Base-by-base conservation (phyloP, 2,329 filamentous ascomycete genomes). In the Nothophoma quercina region DNA sequence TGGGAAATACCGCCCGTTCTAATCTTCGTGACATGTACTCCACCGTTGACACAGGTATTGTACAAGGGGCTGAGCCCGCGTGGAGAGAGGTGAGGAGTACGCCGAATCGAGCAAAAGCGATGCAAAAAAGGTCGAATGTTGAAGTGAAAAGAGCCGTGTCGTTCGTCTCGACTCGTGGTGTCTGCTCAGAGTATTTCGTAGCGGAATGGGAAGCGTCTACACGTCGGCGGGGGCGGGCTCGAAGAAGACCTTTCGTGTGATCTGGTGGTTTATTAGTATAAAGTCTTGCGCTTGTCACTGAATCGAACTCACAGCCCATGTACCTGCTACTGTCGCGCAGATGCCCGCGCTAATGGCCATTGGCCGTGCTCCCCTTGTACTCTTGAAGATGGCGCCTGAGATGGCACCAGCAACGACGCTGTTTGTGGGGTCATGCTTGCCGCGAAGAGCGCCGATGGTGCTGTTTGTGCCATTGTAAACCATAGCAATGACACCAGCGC, bases 331-430 rank as follows among this genome's bases (percentile, higher is more conserved):
- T 33, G 87, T 85, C 45, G 88, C 95, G 53, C 98, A 93, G 62
- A 99, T 88, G 65, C 88, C 91, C 59, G 92, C 90, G 28, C 93
- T 96, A 68, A 98, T 95, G 80, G 95, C 82, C 93, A 98, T 98
- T 26, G 92, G 93, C 76, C 90, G 85, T 56, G 95, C 59, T 5
- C 95, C 95, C 69, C 90, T 85, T 40, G 96, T 98, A 75, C 93
- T 96, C 83, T 97, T 98, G 80, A 99, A 99, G 12, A 99, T 74
- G 83, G 93, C 93, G 52, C 95, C 95, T 70, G 92, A 96, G 64
- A 99, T 75, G 1, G 83, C 89, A 60, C 96, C 95, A 5, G 95
- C 93, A 16, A 85, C 77, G 46, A 99, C 85, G 59, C 91, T 95
- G 80, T 99, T 99, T 52, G 88, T 85, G 3, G 91, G 85, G 75